Percentiles rank a stretch among this genome's conserved stretches.
phyloP scores from a whole-genome alignment of 192 early-diverging fungal genomes.

The Cetraspora pellucida region DNA sequence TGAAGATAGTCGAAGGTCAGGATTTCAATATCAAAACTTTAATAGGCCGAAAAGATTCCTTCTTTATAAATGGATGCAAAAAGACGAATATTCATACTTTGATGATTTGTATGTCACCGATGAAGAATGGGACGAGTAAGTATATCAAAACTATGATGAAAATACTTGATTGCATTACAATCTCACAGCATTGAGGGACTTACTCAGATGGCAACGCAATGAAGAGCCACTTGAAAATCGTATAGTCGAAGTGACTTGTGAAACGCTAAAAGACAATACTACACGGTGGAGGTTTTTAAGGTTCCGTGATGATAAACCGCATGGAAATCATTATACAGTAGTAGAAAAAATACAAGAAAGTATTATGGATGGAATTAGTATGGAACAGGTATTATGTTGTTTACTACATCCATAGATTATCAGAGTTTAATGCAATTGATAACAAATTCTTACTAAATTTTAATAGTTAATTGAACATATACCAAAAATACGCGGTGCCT shows the following conservation, averaged over 20 bases:
- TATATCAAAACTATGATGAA: background rate
- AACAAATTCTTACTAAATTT: background rate
- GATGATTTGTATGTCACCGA: conserved; percentile 57
- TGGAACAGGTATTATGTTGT: conserved; percentile 53
- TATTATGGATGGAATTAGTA: conserved; percentile 72
- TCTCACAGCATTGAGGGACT: background rate
- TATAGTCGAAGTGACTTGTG: conserved; percentile 67
- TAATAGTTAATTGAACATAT: background rate
- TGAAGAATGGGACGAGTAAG: conserved; percentile 56
- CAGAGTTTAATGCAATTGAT: background rate
- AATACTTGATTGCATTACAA: background rate
- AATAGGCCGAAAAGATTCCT: conserved; percentile 47
- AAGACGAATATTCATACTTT: conserved; percentile 45
- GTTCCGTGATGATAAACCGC: conserved; percentile 78
- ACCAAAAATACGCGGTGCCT: background rate
- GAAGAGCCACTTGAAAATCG: conserved; percentile 50
- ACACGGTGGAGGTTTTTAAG: conserved; percentile 73
- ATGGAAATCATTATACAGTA: conserved; percentile 66
- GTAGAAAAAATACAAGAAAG: conserved; percentile 66
- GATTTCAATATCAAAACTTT: background rate
- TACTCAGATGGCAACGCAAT: conserved; percentile 35
- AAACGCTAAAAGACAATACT: conserved; percentile 48
- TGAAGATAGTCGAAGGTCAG: conserved; percentile 36
- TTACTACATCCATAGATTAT: background rate
- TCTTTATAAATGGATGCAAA: conserved; percentile 52